Conservation (phyloP, 495 filamentous ascomycete species). For the Neurospora sp. region DNA sequence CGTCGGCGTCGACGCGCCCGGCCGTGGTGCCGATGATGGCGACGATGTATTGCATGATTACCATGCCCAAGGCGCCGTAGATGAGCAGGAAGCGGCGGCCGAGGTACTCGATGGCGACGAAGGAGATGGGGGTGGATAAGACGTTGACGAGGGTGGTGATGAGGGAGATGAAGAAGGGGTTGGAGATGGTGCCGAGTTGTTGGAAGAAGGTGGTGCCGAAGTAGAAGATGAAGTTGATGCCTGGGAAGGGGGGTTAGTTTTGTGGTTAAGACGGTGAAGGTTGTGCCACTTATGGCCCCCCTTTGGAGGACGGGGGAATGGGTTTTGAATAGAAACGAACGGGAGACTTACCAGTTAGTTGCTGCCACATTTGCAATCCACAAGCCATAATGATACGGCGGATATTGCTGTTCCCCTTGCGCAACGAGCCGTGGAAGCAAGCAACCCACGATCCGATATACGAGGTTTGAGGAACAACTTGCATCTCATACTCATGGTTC, state of each 20-base stretch:
- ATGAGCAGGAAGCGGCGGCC: constrained; percentile 73
- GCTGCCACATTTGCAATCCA: constrained; percentile 63
- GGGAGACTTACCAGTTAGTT: constrained; percentile 31
- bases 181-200: constrained; percentile 54
- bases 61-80: constrained; percentile 67
- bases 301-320: not conserved
- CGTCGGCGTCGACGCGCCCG: constrained; percentile 28
- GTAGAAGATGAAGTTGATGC: constrained; percentile 90
- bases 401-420: constrained; percentile 45
- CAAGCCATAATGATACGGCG: constrained; percentile 65
- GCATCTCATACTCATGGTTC: constrained; percentile 70
- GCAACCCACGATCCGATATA: constrained; percentile 59
- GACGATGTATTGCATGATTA: constrained; percentile 72
- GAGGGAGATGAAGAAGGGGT: constrained; percentile 71
- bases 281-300: not conserved
- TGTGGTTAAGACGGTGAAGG: not conserved
- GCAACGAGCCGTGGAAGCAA: constrained; percentile 50
- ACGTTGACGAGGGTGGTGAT: constrained; percentile 83
- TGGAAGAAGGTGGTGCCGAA: constrained; percentile 74
- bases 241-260: constrained; percentile 25
- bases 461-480: constrained; percentile 47
- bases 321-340: not conserved
- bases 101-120: constrained; percentile 68
- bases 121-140: constrained; percentile 65
- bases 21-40: constrained; percentile 59